These are phyloP conservation scores for Diacronema lutheri DNA, from an alignment of 78 protist genomes.

Conservation along the genomic window DNA sequence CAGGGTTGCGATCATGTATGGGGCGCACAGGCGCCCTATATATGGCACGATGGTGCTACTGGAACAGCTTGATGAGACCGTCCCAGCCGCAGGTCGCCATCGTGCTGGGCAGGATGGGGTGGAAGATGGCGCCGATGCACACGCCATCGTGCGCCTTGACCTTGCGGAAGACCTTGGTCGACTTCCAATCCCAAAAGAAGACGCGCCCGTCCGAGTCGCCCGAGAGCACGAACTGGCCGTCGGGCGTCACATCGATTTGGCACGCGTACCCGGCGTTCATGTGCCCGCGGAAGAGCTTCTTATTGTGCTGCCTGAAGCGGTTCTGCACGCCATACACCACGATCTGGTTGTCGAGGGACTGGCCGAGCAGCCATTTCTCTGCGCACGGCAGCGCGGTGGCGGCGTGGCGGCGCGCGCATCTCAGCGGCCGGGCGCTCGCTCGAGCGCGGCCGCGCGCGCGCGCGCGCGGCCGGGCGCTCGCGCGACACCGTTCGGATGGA, in stretches of 20 bases:
- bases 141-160: conserved; percentile 79
- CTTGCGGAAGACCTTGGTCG: conserved; percentile 59
- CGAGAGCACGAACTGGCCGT: conserved; percentile 74
- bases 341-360: conserved; percentile 91
- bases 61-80: conserved; percentile 76
- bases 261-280: conserved; percentile 90
- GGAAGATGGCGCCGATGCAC: conserved; percentile 80
- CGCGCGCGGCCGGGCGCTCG: background rate
- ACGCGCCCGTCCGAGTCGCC: conserved; percentile 92
- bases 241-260: conserved; percentile 83
- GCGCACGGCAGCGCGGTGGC: no score
- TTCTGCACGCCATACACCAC: conserved; percentile 56
- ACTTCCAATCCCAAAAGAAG: conserved; percentile 94
- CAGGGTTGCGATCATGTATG: no score
- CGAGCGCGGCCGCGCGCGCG: background rate
- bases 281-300: conserved; percentile 88
- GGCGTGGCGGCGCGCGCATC: no score
- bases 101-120: conserved; percentile 80
- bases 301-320: conserved; percentile 66
- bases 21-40: no score
- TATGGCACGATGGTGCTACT: no score
- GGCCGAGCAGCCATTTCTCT: conserved; percentile 71
- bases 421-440: background rate
- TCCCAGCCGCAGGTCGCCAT: conserved; percentile 92
- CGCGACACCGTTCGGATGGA: conserved; percentile 72